Evolutionary conservation across 768 basidiomycete species (phyloP), one percentile per base, ranked within the genome.

Genomic region (Plicaturopsis crispa): DNA sequence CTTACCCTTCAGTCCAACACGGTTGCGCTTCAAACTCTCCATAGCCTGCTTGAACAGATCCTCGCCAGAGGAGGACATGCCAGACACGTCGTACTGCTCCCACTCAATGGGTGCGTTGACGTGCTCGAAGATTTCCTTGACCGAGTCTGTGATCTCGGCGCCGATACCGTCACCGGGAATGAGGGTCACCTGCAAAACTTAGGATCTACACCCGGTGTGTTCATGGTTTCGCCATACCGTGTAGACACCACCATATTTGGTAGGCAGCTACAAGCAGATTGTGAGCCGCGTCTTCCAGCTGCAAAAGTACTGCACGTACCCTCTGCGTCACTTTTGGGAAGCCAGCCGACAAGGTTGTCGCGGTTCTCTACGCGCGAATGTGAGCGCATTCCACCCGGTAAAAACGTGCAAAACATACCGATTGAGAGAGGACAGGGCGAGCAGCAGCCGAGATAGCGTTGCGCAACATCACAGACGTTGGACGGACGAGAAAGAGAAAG

Each of bases 111-210:
- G 96, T 22, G 93, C 96, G 56, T 98, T 99, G 57, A 91, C 78
- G 49, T 88, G 75, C 60, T 94, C 90, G 56, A 99, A 99, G 57
- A 99, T 93, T 64, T 98, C 93, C 67, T 99, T 98, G 49, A 99
- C 93, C 2, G 91, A 93, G 65, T 94, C 89, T 43, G 94, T 90
- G 56, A 99, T 90, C 67, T 99, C 96, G 53, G 79, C 76, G 46
- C 96, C 96, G 53, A 99, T 83, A 67, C 96, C 96, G 56, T 99
- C 96, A 48, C 96, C 96, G 32, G 94, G 93, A 50, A 98, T 94
- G 55, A 97, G 80, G 42, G 93, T 97, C 50, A 96, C 90, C 88
- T 91, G 58, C 40, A 24, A 38, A n/a, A n/a, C n/a, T n/a, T n/a
- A n/a, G n/a, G n/a, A n/a, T n/a, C n/a, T n/a, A n/a, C n/a, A n/a